Base-by-base conservation (phyloP, 2,329 filamentous ascomycete species). In the Epichloe uncinata region DNA sequence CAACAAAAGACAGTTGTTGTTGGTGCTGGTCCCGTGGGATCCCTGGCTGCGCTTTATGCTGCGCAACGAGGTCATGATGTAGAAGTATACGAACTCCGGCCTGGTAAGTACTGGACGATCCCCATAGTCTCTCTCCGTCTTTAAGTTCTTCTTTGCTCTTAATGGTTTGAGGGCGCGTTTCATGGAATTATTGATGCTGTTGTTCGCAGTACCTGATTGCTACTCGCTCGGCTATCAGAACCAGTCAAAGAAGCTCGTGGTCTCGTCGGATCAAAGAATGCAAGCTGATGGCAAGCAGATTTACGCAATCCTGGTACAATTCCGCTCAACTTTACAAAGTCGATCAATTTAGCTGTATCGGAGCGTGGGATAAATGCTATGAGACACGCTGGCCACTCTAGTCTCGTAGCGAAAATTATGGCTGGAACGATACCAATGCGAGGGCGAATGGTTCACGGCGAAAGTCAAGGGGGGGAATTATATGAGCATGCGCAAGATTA, bases 261-360 rank as follows among this genome's bases (percentile, higher is more conserved):
- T 9, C 22, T 34, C 2, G 16, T 18, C 30, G 6, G 11, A 2
- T 42, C 12, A n/a, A 16, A 26, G 16, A 15, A 26, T 15, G 16
- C 9, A 41, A 45, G 33, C 48, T 49, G 26, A 48, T 16, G 26
- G 8, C 15, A 16, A 35, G n/a, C 35, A 97, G 93, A 98, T 70
- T 81, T 97, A 45, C 82, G 93, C 40, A 82, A 94, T 63, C 82
- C 85, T 2, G 77, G 80, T 2, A 95, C 87, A 0, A 81, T 82
- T 33, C 90, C 91, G 3, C 74, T 97, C 53, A 96, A 96, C 67
- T 96, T 96, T 63, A 95, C 90, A 53, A 95, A 89, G 66, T 97
- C 93, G n/a, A 98, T 98, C 72, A 98, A 98, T 63, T 71, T 98
- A 50, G 91, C 93, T 20, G 74, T 98, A 1, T 97, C 93, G 0